Evolutionary conservation across 2,329 filamentous ascomycete genomes (phyloP).

Genomic region (Alternaria novae-zelandiae): DNA sequence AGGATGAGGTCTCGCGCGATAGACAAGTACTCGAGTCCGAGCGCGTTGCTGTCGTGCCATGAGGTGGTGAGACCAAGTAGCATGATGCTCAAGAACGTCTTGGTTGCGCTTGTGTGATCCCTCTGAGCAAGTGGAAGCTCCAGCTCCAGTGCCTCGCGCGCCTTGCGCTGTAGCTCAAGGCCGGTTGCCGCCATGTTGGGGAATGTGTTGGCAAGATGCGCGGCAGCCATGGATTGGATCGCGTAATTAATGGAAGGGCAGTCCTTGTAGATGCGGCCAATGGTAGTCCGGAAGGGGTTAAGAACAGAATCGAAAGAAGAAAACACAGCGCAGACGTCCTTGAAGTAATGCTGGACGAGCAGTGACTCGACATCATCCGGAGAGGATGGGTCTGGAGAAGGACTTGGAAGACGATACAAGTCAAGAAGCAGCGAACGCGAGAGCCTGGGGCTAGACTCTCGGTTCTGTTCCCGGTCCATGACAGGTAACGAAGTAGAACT

Average conservation of each 20-base stretch:
- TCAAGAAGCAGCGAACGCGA: constrained; percentile 49
- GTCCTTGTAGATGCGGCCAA: constrained; percentile 64
- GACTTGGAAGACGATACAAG: constrained; percentile 45
- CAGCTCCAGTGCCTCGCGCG: constrained; percentile 58
- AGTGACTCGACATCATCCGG: constrained; percentile 59
- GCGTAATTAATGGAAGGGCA: constrained; percentile 65
- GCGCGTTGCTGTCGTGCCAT: constrained; percentile 64
- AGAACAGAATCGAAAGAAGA: constrained; percentile 69
- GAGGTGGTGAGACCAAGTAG: constrained; percentile 66
- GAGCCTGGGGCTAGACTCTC: constrained; percentile 38
- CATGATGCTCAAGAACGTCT: constrained; percentile 63
- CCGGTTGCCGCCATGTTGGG: constrained; percentile 60
- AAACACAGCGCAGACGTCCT: constrained; percentile 66
- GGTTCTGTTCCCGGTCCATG: constrained; percentile 21
- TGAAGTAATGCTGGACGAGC: constrained; percentile 69
- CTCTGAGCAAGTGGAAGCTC: constrained; percentile 55
- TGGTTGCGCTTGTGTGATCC: constrained; percentile 52
- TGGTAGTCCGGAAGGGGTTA: constrained; percentile 66
- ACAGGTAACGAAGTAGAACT: constrained; percentile 15
- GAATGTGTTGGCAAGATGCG: constrained; percentile 64
- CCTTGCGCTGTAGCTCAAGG: constrained; percentile 60
- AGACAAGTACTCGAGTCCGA: constrained; percentile 62
- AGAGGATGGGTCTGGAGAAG: constrained; percentile 44
- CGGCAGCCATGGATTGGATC: constrained; percentile 69
- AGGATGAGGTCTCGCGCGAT: constrained; percentile 53